Evolutionary conservation across 129 eudicot species (phyloP), one percentile per base, ranked within the genome.

Genomic region (Chrysanthemum lavandulifolium): DNA sequence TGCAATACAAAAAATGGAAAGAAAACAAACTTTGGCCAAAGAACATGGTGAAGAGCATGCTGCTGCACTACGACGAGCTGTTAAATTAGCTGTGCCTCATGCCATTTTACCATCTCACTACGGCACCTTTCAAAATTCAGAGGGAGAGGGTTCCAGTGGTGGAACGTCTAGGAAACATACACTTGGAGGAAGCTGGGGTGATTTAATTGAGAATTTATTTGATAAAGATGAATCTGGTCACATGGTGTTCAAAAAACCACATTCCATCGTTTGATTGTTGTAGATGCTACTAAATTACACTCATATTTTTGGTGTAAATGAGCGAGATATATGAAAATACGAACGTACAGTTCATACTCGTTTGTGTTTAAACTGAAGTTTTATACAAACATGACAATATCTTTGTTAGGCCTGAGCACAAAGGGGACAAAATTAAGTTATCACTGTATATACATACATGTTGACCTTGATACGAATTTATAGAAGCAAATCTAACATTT

Each of bases 51-150:
- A 90, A 69, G 91, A 90, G 82, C 50, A 94, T 65, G 83, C 78
- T 60, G 96, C 97, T 71, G 97, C 98, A 64, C 73, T 90, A 11
- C 85, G 48, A 43, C 84, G 96, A 78, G 98, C 98, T 18, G 93
- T 84, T 36, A 76, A 86, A 21, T 77, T 90, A 60, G 82, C 87
- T 0, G 88, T 94, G 25, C 97, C 96, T 3, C 87, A 87, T 31
- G 96, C 98, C 15, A 80, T 72, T 74, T 76, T 83, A 27, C 94
- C 96, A 47, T 82, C 92, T 48, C 74, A 68, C 6, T 93, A 93
- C 47, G 98, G 98, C 33, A 93, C 98, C 6, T 89, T 93, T 66
- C 84, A 84, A 47, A 87, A 89, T 31, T 69, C 68, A 13, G 85
- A 78, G 1, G 86, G 85, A 61, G 40, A 63, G 56, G 47, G 62